These are phyloP conservation scores for Hymenochaete sp. DNA, from an alignment of 1,284 basidiomycete genomes.

Conservation along the genomic window DNA sequence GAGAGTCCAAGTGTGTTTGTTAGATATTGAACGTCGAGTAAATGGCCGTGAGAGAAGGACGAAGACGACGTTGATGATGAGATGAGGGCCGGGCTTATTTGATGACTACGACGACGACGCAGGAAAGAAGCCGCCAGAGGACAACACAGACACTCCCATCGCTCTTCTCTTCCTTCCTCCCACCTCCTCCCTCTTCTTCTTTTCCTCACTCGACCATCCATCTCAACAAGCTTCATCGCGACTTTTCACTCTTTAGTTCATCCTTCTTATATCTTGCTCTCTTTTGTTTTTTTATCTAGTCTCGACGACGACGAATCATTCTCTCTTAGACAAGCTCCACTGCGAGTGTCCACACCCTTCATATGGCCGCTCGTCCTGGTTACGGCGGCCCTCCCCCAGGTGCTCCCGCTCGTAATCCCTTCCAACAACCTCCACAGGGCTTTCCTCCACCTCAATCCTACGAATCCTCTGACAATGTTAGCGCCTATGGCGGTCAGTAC, in stretches of 20 bases:
- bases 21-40: not conserved
- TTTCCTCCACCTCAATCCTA: constrained; percentile 18
- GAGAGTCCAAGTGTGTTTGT: not conserved
- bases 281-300: constrained; percentile 6
- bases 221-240: not conserved
- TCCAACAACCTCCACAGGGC: constrained; percentile 15
- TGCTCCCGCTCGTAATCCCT: constrained; percentile 28
- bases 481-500: constrained; percentile 14
- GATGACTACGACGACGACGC: too few species aligned
- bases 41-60: constrained; percentile 1
- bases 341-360: constrained; percentile 7
- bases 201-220: not conserved
- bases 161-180: constrained; percentile 1
- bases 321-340: constrained; percentile 3
- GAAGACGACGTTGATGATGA: too few species aligned
- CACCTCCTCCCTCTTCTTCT: not conserved
- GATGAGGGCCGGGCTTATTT: too few species aligned
- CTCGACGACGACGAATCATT: not conserved
- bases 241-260: not conserved
- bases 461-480: constrained; percentile 16
- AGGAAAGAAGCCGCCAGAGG: too few species aligned
- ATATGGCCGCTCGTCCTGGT: constrained; percentile 32
- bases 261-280: not conserved
- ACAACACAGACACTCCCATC: too few species aligned
- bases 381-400: constrained; percentile 28